Conservation (phyloP, 495 filamentous ascomycete genomes). For the Talaromyces proteolyticus region DNA sequence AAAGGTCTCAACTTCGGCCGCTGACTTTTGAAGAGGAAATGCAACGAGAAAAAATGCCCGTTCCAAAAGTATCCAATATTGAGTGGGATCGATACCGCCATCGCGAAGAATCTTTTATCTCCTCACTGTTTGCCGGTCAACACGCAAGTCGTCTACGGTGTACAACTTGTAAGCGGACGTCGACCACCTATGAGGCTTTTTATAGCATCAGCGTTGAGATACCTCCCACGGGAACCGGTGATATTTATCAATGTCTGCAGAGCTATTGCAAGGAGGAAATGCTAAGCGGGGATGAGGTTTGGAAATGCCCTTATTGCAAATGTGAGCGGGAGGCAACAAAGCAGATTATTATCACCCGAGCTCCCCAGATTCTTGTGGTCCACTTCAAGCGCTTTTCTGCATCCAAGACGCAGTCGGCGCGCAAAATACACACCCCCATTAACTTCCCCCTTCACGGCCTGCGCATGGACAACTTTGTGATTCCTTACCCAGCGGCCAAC, state of each 20-base stretch:
- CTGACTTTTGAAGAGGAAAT: constrained; percentile 59
- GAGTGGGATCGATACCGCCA: constrained; percentile 70
- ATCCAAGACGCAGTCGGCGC: constrained; percentile 47
- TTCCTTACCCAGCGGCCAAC: constrained; percentile 25
- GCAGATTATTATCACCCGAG: constrained; percentile 66
- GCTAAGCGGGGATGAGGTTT: constrained; percentile 60
- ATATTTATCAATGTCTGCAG: constrained; percentile 59
- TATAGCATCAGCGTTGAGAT: constrained; percentile 65
- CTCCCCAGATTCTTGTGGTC: constrained; percentile 65
- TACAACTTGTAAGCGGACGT: constrained; percentile 57
- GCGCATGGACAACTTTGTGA: constrained; percentile 56
- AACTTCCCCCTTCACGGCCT: constrained; percentile 62
- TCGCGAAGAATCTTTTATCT: constrained; percentile 59
- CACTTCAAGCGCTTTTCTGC: constrained; percentile 71
- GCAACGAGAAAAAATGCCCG: constrained; percentile 56
- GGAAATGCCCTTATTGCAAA: constrained; percentile 69
- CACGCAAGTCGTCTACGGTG: constrained; percentile 60
- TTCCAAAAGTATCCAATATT: constrained; percentile 50
- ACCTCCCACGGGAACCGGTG: constrained; percentile 40
- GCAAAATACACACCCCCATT: constrained; percentile 63
- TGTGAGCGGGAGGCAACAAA: constrained; percentile 63
- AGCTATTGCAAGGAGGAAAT: constrained; percentile 65
- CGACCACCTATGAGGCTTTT: constrained; percentile 69
- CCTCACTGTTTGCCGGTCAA: constrained; percentile 66
- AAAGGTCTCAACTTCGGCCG: constrained; percentile 48